These are phyloP conservation scores for Hanseniaspora vineae DNA, from an alignment of 805 yeast species.

Conservation along the genomic window DNA sequence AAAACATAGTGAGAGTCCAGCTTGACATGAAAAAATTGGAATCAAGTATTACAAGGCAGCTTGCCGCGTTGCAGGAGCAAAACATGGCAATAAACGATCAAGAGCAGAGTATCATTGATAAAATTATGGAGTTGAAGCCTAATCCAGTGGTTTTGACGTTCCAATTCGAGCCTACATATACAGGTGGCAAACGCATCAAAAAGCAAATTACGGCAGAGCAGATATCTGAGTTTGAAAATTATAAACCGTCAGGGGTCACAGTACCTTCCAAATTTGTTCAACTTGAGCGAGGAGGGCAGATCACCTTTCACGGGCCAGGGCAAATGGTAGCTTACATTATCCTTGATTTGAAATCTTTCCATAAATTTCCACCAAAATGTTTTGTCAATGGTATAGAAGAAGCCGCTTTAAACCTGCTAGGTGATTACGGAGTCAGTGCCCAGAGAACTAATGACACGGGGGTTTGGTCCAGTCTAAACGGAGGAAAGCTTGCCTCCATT, in stretches of 20 bases:
- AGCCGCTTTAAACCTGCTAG: slow-evolving; percentile 38
- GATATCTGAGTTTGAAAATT: slow-evolving; percentile 13
- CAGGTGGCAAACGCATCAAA: slow-evolving; percentile 81
- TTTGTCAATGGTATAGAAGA: slow-evolving; percentile 52
- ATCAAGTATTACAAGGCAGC: slow-evolving; percentile 32
- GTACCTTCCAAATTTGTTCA: slow-evolving; percentile 47
- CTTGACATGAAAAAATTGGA: slow-evolving; percentile 44
- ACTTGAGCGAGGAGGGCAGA: slow-evolving; percentile 85
- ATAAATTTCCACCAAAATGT: slow-evolving; percentile 45
- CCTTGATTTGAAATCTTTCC: slow-evolving; percentile 51
- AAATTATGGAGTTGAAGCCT: slow-evolving; percentile 37
- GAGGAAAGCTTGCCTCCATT: slow-evolving; percentile 68
- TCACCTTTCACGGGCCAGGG: slow-evolving; percentile 95
- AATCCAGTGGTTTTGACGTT: slow-evolving; percentile 64
- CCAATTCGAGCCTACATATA: slow-evolving; percentile 76
- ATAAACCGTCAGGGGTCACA: slow-evolving; percentile 12
- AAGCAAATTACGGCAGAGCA: slow-evolving; percentile 29
- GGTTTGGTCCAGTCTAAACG: slow-evolving; percentile 54
- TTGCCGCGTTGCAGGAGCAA: slow-evolving; percentile 26
- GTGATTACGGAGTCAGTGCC: slow-evolving; percentile 12
- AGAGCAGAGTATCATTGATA: slow-evolving; percentile 33
- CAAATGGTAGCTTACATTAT: slow-evolving; percentile 81
- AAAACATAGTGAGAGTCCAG: slow-evolving; percentile 40
- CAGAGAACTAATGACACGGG: slow-evolving; percentile 65
- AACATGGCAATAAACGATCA: slow-evolving; percentile 29